Base-by-base conservation (phyloP, 2,329 filamentous ascomycete species). In the Albifimbria verrucaria region DNA sequence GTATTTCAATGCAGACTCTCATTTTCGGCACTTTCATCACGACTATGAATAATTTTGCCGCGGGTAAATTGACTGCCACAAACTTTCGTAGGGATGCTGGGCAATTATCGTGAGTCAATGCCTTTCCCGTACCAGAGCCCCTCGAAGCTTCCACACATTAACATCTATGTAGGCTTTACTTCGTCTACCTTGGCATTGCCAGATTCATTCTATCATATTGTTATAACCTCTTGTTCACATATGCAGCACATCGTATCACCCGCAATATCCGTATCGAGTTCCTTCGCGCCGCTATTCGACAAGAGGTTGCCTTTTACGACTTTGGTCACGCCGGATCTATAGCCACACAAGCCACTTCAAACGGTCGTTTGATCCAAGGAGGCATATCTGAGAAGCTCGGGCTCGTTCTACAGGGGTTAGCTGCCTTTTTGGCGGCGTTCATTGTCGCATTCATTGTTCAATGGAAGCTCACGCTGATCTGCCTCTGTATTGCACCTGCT, bases 171-270 rank as follows among this genome's bases (percentile, higher is more conserved):
- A 76, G 72, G 2, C 68, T 84, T 3, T 83, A 78, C 61, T 81
- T 83, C 55, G 68, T 83, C 26, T 83, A 82, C 56, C 68, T 85
- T 17, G 82, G 81, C 58, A 66, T 82, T 49, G 80, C 65, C 0
- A 76, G 78, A 25, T 78, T 83, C 54, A 61, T 65, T 21, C 61
- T 78, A 9, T 70, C 75, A 7, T 84, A 82, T 56, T 59, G 72
- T 18, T 71, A 73, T 57, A 68, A 68, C 23, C 60, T 64, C 3
- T 62, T 69, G 26, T 62, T 80, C 18, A 79, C 75, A 4, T 74
- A 79, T 32, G 70, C 74, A 3, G 77, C 77, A 2, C 74, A 75
- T 49, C 68, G 76, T 17, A 76, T 77, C 2, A 77, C 76, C 4
- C 73, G 76, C 50, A 74, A 68, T 46, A 62, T 73, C 24, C 68